Evolutionary conservation across 257 asterid genomes (phyloP), one percentile per base, ranked within the genome.

Genomic region (Eucommia ulmoides): DNA sequence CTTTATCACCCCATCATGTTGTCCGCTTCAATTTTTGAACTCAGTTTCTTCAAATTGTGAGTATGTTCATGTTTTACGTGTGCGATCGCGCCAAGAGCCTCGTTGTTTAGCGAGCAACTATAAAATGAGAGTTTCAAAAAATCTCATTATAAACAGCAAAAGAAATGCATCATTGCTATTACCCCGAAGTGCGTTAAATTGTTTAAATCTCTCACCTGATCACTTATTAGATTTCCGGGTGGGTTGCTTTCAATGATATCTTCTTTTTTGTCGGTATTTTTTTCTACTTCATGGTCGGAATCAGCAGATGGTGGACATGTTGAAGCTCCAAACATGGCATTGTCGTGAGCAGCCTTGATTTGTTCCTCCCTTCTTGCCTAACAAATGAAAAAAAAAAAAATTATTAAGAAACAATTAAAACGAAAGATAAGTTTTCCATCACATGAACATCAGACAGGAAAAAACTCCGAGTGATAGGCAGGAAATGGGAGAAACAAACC

Each of bases 51-150:
- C 15, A 35, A 35, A 6, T 17, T 35, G 44, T 6, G 2, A 17
- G 16, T 35, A 15, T 3, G n/a, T 42, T 85, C 74, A 76, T 22
- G 62, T 21, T 62, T 68, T 80, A 10, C 67, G 74, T 42, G 74
- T 70, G 20, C 94, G 86, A 55, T 83, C 85, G 35, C 94, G 88
- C 97, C 94, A 83, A 20, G 88, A 83, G 46, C 88, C 91, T 63
- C 57, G 66, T 63, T 74, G 81, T 84, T 59, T 72, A 15, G 77
- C 47, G 8, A 67, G 65, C 53, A 79, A 89, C 93, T 87, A 56
- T 24, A 23, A 44, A 10, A 46, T 54, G 59, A 52, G 48, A 20
- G 24, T 20, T 46, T 33, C 60, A 63, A 5, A 35, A 22, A n/a
- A 57, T 33, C 38, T 38, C 19, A 38, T 38, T 15, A 16, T 16